Conservation (phyloP, 192 early-diverging fungal species). For the Entrophospora sp. region DNA sequence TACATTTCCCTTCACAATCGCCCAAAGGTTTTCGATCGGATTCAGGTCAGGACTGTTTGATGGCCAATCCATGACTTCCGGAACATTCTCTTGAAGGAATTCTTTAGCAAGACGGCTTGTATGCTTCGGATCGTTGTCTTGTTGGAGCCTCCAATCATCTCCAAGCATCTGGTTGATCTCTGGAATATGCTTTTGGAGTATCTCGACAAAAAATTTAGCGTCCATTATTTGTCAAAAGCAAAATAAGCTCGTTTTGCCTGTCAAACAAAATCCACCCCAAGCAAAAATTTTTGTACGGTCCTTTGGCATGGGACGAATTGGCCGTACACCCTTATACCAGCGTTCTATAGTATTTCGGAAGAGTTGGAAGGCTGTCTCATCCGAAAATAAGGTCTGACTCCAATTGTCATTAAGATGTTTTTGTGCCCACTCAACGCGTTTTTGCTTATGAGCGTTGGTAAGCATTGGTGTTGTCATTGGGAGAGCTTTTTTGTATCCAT, state of each 20-base stretch:
- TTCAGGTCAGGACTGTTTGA: constrained; percentile 3
- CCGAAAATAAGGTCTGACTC: neutral
- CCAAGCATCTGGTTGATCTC: neutral
- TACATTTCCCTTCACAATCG: neutral
- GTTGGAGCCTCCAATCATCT: neutral
- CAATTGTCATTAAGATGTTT: constrained; percentile 7
- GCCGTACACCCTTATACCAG: neutral
- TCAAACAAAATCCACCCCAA: constrained; percentile 1
- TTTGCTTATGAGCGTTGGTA: neutral
- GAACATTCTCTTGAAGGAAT: constrained; percentile 1
- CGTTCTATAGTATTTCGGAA: neutral
- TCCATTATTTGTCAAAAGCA: neutral
- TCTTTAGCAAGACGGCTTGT: neutral
- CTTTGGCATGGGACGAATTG: too few relatives aligned
- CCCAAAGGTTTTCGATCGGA: too few relatives aligned
- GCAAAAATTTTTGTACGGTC: neutral
- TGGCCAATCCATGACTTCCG: neutral
- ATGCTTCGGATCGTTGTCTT: constrained; percentile 13
- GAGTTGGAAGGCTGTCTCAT: neutral
- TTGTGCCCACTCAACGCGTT: neutral
- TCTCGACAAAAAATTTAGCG: constrained; percentile 13
- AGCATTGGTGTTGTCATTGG: neutral
- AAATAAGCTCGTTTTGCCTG: constrained; percentile 2
- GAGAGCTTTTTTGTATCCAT: neutral
- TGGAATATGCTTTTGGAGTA: neutral